phyloP scores from a whole-genome alignment of 2,329 filamentous ascomycete species.

The Colletotrichum shisoi region DNA sequence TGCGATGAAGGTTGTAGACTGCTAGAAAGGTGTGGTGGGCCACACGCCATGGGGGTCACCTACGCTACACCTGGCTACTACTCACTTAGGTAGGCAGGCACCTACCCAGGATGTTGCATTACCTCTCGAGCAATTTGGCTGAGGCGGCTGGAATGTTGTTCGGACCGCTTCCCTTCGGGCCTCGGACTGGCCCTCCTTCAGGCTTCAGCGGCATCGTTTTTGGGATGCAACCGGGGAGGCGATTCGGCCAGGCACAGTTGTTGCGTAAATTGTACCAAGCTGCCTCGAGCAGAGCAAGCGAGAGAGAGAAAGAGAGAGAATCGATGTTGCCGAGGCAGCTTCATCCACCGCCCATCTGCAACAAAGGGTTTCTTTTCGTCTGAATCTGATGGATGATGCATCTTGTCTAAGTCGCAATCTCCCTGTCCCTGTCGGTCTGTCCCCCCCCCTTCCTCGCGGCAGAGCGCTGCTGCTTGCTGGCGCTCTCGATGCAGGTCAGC shows the following conservation, averaged over 20 bases:
- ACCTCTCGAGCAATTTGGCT: slow-evolving; percentile 23
- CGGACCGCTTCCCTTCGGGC: slow-evolving; percentile 1
- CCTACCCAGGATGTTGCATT: not conserved
- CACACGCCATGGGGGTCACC: slow-evolving; percentile 24
- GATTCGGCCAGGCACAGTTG: slow-evolving; percentile 13
- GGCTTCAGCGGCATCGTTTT: slow-evolving; percentile 1
- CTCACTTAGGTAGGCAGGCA: no score
- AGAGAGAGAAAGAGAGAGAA: not conserved
- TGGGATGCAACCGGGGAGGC: slow-evolving; percentile 23
- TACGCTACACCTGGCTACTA: no score
- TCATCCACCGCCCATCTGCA: not conserved
- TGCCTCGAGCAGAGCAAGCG: not conserved
- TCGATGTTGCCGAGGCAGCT: not conserved
- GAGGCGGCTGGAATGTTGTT: slow-evolving; percentile 25
- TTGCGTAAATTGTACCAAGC: slow-evolving; percentile 6
- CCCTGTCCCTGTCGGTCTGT: slow-evolving; percentile 4
- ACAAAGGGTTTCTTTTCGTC: not conserved
- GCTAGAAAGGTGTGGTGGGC: slow-evolving; percentile 31
- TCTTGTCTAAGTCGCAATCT: not conserved
- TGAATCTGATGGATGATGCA: not conserved
- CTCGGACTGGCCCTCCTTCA: not conserved
- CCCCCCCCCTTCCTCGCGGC: no score
- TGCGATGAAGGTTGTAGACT: slow-evolving; percentile 12
- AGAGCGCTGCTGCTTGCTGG: not conserved
- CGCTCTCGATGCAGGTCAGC: slow-evolving; percentile 3